Base-by-base conservation (phyloP, 805 yeast genomes). In the Saccharomycopsis vini region DNA sequence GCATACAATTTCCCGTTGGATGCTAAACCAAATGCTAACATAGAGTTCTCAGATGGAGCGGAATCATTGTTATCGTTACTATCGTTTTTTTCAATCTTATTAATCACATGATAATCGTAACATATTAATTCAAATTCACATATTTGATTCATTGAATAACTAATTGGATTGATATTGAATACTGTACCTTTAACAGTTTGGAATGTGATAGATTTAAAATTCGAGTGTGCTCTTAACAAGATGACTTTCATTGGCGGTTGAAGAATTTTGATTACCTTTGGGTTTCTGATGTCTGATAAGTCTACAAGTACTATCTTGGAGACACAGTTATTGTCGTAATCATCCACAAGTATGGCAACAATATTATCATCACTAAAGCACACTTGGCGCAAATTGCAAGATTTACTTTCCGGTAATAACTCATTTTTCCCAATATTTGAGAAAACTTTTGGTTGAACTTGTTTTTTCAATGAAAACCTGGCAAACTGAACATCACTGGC, bases 1-100 rank as follows among this genome's bases (percentile, higher is more conserved):
- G 78, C 79, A 58, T 67, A 86, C 12, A 92, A 62, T 55, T 81
- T 82, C 44, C 97, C 97, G 50, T 71, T 76, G 4, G 73, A 62
- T 0, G 95, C 72, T 23, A 90, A 62, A 42, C 96, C 97, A 57
- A 86, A 82, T 0, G 79, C 78, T 13, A 64, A 59, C 26, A 57
- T 42, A n/a, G 44, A 50, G 9, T 60, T 50, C 3, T 42, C 47
- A n/a, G n/a, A n/a, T n/a, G n/a, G n/a, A n/a, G n/a, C n/a, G n/a
- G n/a, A n/a, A n/a, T n/a, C n/a, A 3, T 47, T 40, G 12, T 45
- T 47, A 60, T 64, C 57, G 4, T 57, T 58, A n/a, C 52, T 53
- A 9, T 54, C 56, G 24, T 50, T 44, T 15, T 34, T 35, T 13
- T 35, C 30, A 15, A 34, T 32, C 3, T 29, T 46, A 10, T 45